Base-by-base conservation (phyloP, 148 eudicot genomes). In the Chenopodium quinoa region DNA sequence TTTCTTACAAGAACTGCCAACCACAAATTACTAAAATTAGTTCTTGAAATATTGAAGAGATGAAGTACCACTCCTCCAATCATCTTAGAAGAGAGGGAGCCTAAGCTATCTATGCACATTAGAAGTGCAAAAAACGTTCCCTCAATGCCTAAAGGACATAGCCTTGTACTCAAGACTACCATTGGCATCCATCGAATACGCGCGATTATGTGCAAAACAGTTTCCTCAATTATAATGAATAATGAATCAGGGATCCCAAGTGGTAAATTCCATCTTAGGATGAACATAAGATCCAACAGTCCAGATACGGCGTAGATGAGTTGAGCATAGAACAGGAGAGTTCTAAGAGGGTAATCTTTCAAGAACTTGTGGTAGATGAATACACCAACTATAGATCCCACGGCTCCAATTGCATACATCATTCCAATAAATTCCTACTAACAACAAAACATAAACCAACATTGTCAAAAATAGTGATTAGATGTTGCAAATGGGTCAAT, bases 101-200 rank as follows among this genome's bases (percentile, higher is more conserved):
- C 92, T 20, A 91, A 69, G 56, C 89, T 89, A 52, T 92, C 95
- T 25, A 92, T 92, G 86, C 95, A 88, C 93, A 89, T 92, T 6
- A 92, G 76, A 0, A 90, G 80, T 12, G 95, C 92, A 25, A 88
- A 90, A 77, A 92, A 90, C 0, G 94, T 91, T 4, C 94, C 94
- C 76, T 91, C 92, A 4, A 91, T 91, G 68, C 94, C 94, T 29
- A 85, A 40, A 6, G 94, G 92, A 58, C 92, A 90, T 2, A 91
- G 89, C 76, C 88, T 84, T 11, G 91, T 86, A 73, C 90, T 89
- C 80, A 89, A 71, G 0, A 91, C 92, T 1, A 90, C 77, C 92
- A 91, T 91, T 0, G 94, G 92, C 82, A 90, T 90, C 94, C 94
- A 90, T 68, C 91, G 50, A 4, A 91, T 83, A 16, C 86, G 77